A percentile compares a stretch with the other conserved stretches of the same genome.
Evolutionary conservation across 1,139 yeast genomes (phyloP).

Genomic region (Geotrichum bryndzae): DNA sequence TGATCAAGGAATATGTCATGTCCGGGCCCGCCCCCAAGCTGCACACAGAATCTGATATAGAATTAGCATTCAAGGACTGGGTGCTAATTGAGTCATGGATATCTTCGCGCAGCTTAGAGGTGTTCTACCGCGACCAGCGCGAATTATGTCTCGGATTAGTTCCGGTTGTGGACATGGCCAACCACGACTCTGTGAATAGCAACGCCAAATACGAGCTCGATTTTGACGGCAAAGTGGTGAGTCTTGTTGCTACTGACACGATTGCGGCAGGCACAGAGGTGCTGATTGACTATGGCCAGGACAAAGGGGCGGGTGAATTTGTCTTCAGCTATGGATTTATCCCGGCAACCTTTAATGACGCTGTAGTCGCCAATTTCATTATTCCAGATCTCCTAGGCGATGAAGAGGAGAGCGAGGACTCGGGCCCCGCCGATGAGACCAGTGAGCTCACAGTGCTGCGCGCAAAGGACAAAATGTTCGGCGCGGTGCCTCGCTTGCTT

Average conservation of each 20-base stretch:
- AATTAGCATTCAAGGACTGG: slow-evolving; percentile 26
- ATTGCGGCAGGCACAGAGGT: slow-evolving; percentile 28
- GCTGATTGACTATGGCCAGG: slow-evolving; percentile 36
- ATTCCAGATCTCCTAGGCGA: slow-evolving; percentile 24
- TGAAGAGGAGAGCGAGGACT: slow-evolving; percentile 15
- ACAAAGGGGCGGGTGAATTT: slow-evolving; percentile 35
- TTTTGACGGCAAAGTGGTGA: slow-evolving; percentile 25
- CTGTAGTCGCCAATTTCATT: slow-evolving; percentile 21
- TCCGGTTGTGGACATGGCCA: slow-evolving; percentile 37
- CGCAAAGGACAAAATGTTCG: slow-evolving; percentile 15
- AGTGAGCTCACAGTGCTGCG: slow-evolving; percentile 18
- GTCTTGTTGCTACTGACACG: slow-evolving; percentile 20
- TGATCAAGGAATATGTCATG: slow-evolving; percentile 21
- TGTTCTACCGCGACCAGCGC: slow-evolving; percentile 21
- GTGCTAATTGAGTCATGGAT: slow-evolving; percentile 34
- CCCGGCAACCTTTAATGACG: slow-evolving; percentile 24
- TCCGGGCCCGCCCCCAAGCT: slow-evolving; percentile 17
- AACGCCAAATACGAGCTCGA: slow-evolving; percentile 35
- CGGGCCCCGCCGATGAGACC: slow-evolving; percentile 10
- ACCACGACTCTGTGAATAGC: slow-evolving; percentile 29
- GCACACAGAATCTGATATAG: slow-evolving; percentile 16
- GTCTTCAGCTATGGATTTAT: slow-evolving; percentile 40
- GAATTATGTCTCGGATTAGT: slow-evolving; percentile 27
- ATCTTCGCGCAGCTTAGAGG: slow-evolving; percentile 29
- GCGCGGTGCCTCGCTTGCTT: slow-evolving; percentile 11